Evolutionary conservation across 768 basidiomycete species (phyloP), one percentile per base, ranked within the genome.

Genomic region (Phaffia tasmanica): DNA sequence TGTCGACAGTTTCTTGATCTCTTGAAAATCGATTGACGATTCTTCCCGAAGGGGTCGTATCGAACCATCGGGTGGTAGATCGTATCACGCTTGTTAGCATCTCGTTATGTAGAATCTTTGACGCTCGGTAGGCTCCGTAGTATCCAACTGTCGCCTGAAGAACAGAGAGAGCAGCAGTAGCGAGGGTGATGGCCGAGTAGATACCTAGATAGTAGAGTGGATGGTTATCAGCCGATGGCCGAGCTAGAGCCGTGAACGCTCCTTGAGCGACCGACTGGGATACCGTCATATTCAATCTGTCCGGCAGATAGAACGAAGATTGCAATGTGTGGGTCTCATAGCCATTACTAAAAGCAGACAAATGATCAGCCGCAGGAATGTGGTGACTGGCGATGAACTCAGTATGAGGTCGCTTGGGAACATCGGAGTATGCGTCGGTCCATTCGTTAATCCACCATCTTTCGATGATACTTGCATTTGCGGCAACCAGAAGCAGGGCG

Each of bases 1-100:
- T 80, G 73, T 94, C 92, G 23, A 94, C 86, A 0, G 87, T 90
- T 75, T 91, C 89, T 47, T 93, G 81, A 72, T 94, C 89, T 79
- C 85, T 71, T 6, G 69, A 63, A 51, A 47, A 69, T 29, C 63
- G n/a, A 57, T 69, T 61, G 61, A 71, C 35, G 53, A 64, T 64
- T 48, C 57, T 71, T 80, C 87, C 88, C 76, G 86, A 83, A 1
- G 89, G 89, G 0, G 89, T 90, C 0, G 85, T 84, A 73, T 90
- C 88, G 72, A 73, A 73, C 71, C 70, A 74, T 35, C 88, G 81
- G 81, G 91, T 89, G 6, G 89, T 89, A 9, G 89, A 87, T 18
- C 83, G 80, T 21, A 89, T 84, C 14, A 92, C 86, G 0, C 82
- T 82, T 8, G 80, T 81, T 62, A 91, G 76, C 48, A 92, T 76